Evolutionary conservation across 2,329 filamentous ascomycete species (phyloP), one percentile per base, ranked within the genome.

Genomic region (Aspergillus chevalieri): DNA sequence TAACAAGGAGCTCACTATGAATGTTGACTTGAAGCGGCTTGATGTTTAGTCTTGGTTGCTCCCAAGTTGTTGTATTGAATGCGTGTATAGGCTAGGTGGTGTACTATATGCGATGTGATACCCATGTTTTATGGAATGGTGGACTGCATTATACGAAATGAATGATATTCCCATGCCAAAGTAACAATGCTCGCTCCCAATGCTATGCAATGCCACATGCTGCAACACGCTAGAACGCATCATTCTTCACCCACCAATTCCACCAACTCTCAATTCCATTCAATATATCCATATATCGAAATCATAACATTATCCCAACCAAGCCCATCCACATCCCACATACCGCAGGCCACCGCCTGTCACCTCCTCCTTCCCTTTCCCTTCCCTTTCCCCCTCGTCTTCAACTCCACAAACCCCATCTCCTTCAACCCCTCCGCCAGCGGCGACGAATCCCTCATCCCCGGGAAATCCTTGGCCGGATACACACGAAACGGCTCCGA

Each of bases 391-490:
- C 66, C 67, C 28, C 70, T 64, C 3, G 67, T 69, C 48, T 73
- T 72, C 52, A 71, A 60, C 48, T 73, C 71, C 41, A 64, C 61
- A 47, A 71, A 68, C 4, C 71, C 71, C 42, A 74, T 57, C 33
- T 65, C 61, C 53, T 71, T 74, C 51, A 74, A 52, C 9, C 66
- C 64, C 51, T 65, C 65, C 0, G 68, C 65, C 22, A 74, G 52
- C 51, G 58, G 55, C 5, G 70, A 70, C 10, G 71, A 73, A 43
- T 70, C 63, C 38, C 57, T 57, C 71, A 74, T 72, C 0, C 71
- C 71, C 0, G 71, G 71, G 43, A 74, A 74, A 52, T 74, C 69
- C 49, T 74, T 73, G 1, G 71, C 69, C 4, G 67, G 61, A 54
- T 66, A 73, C 3, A 73, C 71, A 21, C 64, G 64, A 47, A 74